Percentiles rank a stretch among this genome's conserved stretches.
These are phyloP conservation scores for Pythium rishiriense DNA, from an alignment of 352 stramenopile species.

Conservation along the genomic window DNA sequence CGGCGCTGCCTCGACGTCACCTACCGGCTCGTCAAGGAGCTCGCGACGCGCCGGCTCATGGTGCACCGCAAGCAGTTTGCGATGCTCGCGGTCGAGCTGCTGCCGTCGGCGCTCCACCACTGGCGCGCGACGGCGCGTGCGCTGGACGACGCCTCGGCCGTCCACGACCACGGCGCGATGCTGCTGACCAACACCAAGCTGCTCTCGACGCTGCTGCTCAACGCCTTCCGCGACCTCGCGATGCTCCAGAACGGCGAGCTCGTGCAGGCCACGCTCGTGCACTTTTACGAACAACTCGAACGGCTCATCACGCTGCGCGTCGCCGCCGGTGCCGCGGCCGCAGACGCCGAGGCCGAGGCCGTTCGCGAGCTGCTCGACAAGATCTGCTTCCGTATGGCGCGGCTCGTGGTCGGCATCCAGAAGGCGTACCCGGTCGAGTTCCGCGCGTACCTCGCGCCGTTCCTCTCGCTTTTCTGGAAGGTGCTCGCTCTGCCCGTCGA, in stretches of 20 bases:
- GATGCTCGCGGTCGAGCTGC: constrained; percentile 61
- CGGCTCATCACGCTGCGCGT: constrained; percentile 44
- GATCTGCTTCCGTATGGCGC: constrained; percentile 60
- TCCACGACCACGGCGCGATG: constrained; percentile 34
- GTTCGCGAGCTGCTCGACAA: constrained; percentile 46
- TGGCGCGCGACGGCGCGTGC: constrained; percentile 34
- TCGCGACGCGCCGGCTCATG: constrained; percentile 75
- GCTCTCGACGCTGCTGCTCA: constrained; percentile 65
- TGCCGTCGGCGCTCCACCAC: constrained; percentile 60
- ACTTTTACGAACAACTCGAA: constrained; percentile 75
- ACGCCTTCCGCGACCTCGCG: constrained; percentile 68
- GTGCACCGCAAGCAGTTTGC: constrained; percentile 82
- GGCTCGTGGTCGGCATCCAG: constrained; percentile 68
- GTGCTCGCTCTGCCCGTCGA: constrained; percentile 35
- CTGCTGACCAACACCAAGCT: constrained; percentile 64
- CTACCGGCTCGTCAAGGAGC: constrained; percentile 81
- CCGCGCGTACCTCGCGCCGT: constrained; percentile 68
- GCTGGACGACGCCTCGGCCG: constrained; percentile 19
- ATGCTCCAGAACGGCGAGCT: constrained; percentile 56
- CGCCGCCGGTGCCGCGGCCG: neutral
- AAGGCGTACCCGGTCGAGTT: constrained; percentile 87
- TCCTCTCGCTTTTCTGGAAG: constrained; percentile 69
- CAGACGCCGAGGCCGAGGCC: too few relatives aligned
- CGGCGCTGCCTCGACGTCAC: constrained; percentile 52
- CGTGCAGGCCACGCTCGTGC: constrained; percentile 55